Conservation (phyloP, 371 early-diverging fungal genomes). For the Syncephalis plumigaleata region DNA sequence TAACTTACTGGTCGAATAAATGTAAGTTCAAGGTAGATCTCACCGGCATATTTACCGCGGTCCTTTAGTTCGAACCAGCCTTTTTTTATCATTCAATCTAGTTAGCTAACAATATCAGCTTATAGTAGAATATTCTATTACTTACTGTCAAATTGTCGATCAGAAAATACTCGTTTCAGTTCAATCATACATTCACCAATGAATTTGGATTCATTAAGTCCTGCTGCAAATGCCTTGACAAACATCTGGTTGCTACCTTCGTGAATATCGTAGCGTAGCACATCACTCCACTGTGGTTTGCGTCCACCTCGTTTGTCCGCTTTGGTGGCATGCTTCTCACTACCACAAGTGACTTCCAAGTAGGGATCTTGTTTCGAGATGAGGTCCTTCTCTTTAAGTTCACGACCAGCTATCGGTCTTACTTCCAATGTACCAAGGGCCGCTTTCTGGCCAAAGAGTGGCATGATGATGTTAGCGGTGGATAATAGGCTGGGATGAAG, state of each 20-base stretch:
- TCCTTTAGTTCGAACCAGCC: constrained; percentile 10
- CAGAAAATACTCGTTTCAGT: constrained; percentile 11
- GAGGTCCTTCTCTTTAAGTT: no score
- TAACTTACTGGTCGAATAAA: constrained; percentile 16
- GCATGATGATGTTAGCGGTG: no score
- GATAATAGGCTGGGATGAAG: no score
- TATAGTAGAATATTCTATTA: neutral
- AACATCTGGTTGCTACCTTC: constrained; percentile 7
- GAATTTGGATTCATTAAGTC: constrained; percentile 9
- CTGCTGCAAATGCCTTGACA: constrained; percentile 13
- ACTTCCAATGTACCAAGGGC: no score
- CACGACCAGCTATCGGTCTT: no score
- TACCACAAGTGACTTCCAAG: neutral
- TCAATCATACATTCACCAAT: constrained; percentile 14
- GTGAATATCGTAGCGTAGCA: constrained; percentile 3
- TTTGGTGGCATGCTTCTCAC: neutral
- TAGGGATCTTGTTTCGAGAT: neutral
- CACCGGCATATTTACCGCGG: constrained; percentile 10
- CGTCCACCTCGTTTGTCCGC: constrained; percentile 8
- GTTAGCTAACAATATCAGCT: neutral
- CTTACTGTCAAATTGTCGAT: constrained; percentile 15
- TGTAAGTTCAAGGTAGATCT: constrained; percentile 17
- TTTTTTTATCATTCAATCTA: neutral
- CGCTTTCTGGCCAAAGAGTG: no score
- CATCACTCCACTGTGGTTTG: constrained; percentile 8